Conservation (phyloP, 345 rosid species). For the Zanthoxylum bungeanum region DNA sequence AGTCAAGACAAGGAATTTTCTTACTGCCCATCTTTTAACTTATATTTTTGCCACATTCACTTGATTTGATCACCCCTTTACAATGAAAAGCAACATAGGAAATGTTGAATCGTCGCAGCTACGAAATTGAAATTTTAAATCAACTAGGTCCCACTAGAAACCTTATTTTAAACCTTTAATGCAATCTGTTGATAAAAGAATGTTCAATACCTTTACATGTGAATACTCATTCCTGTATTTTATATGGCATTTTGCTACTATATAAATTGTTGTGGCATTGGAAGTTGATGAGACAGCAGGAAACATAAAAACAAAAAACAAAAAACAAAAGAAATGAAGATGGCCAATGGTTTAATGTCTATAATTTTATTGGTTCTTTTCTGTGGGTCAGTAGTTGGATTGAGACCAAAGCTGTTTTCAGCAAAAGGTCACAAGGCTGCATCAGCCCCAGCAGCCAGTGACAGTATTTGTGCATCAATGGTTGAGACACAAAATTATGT, state of each 20-base stretch:
- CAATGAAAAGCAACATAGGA: background rate
- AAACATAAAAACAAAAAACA: background rate
- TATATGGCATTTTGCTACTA: background rate
- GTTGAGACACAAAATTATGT: slow-evolving; percentile 31
- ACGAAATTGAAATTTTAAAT: slow-evolving; percentile 2
- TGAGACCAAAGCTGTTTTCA: slow-evolving; percentile 8
- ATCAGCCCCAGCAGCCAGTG: slow-evolving; percentile 5
- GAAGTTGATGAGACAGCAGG: background rate
- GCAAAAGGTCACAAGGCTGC: slow-evolving; percentile 1
- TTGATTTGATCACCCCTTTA: background rate
- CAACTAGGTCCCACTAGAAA: background rate
- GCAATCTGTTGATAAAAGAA: background rate
- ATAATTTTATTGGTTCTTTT: background rate
- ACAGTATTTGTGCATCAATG: slow-evolving; percentile 37
- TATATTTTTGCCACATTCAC: background rate
- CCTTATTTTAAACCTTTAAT: background rate
- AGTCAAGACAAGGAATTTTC: background rate
- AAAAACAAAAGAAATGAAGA: background rate
- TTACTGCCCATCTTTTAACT: background rate
- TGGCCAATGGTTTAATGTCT: background rate
- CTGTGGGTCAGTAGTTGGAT: slow-evolving; percentile 22
- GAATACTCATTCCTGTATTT: background rate
- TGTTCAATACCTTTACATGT: background rate
- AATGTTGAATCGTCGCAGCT: background rate
- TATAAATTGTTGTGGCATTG: background rate